Conservation (phyloP, 2,329 filamentous ascomycete species). For the Gnomoniopsis smithogilvyi region DNA sequence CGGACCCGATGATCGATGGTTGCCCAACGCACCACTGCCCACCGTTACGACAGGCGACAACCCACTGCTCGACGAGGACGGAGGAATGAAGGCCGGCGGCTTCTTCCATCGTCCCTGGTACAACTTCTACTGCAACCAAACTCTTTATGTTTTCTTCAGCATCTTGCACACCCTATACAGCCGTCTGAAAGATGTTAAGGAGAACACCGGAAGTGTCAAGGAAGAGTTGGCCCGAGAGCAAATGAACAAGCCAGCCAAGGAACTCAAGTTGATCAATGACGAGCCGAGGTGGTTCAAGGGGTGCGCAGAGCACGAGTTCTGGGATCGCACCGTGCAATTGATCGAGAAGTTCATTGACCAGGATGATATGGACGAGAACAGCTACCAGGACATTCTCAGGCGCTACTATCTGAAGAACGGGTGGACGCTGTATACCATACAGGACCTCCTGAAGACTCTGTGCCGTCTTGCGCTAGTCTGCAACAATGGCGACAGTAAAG, state of each 20-base stretch:
- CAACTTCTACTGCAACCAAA: constrained; percentile 88
- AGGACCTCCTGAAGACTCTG: constrained; percentile 80
- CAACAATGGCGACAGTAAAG: constrained; percentile 81
- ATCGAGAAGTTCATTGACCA: constrained; percentile 78
- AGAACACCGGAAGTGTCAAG: constrained; percentile 68
- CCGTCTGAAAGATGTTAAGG: constrained; percentile 79
- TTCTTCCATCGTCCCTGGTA: constrained; percentile 78
- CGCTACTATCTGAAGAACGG: constrained; percentile 89
- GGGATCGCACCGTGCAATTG: constrained; percentile 78
- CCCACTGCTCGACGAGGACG: constrained; percentile 54
- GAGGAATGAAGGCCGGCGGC: constrained; percentile 70
- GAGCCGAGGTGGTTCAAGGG: constrained; percentile 73
- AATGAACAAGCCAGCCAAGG: constrained; percentile 74
- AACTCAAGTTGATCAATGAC: constrained; percentile 81
- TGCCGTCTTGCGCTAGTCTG: constrained; percentile 80
- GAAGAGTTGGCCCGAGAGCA: constrained; percentile 72
- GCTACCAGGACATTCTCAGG: constrained; percentile 86
- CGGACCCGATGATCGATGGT: constrained; percentile 57
- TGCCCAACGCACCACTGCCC: constrained; percentile 58
- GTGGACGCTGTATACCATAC: constrained; percentile 91
- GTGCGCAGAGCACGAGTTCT: constrained; percentile 66
- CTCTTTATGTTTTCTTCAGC: constrained; percentile 91
- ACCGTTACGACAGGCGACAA: constrained; percentile 53
- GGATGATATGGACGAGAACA: constrained; percentile 74
- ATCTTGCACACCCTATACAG: constrained; percentile 90